These are phyloP conservation scores for Crithidia sp. DNA, from an alignment of 208 protist genomes.

Conservation along the genomic window DNA sequence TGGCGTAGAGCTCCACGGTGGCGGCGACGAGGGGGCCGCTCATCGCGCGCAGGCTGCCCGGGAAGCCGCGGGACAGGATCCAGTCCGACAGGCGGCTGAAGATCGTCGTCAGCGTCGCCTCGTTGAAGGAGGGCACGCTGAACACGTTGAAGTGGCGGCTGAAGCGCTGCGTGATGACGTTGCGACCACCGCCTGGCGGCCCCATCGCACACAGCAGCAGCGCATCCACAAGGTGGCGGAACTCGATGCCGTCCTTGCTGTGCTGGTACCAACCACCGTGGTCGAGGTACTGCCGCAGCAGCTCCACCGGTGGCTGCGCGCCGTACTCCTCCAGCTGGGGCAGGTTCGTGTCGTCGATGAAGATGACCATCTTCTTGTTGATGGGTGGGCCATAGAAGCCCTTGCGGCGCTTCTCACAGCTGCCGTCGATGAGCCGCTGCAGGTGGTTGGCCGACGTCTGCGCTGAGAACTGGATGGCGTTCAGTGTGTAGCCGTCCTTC, in stretches of 20 bases:
- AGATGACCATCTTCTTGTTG: constrained; percentile 95
- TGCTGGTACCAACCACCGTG: constrained; percentile 97
- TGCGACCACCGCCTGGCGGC: constrained; percentile 95
- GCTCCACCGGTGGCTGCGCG: constrained; percentile 96
- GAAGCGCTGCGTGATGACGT: constrained; percentile 94
- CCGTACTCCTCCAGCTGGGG: constrained; percentile 96
- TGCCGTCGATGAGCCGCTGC: constrained; percentile 95
- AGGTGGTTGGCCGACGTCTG: constrained; percentile 93
- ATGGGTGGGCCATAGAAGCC: constrained; percentile 95
- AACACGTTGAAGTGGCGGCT: constrained; percentile 96
- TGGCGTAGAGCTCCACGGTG: constrained; percentile 94
- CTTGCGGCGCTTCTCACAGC: constrained; percentile 95
- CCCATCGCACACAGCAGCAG: constrained; percentile 95
- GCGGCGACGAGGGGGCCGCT: constrained; percentile 77
- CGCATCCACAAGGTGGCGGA: constrained; percentile 89
- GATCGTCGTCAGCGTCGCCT: constrained; percentile 92
- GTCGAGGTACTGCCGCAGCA: constrained; percentile 96
- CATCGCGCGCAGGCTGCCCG: constrained; percentile 51
- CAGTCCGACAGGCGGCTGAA: constrained; percentile 92
- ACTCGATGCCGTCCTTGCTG: constrained; percentile 91
- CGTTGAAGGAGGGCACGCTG: constrained; percentile 89
- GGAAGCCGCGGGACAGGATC: constrained; percentile 88
- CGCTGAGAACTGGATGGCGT: constrained; percentile 96
- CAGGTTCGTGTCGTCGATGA: constrained; percentile 97
- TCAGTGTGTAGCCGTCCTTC: constrained; percentile 83